Conservation (phyloP, 78 protist species). For the Cavenderia fasciculata region DNA sequence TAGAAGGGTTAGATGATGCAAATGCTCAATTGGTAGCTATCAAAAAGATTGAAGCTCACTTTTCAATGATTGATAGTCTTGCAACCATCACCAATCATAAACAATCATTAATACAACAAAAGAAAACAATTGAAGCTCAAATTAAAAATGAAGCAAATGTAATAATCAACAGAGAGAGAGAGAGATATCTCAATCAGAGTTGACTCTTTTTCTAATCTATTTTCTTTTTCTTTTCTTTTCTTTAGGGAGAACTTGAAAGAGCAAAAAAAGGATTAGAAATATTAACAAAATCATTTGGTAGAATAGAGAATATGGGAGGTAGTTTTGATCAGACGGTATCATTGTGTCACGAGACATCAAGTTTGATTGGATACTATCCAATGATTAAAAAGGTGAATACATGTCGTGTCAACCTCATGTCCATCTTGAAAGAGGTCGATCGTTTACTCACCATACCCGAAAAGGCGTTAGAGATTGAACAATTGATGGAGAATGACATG, state of each 20-base stretch:
- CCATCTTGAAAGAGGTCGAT: constrained; percentile 61
- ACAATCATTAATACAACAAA: constrained; percentile 63
- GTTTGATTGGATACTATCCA: constrained; percentile 64
- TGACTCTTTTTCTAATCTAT: no score
- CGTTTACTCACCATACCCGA: constrained; percentile 67
- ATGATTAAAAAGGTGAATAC: constrained; percentile 68
- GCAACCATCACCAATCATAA: constrained; percentile 72
- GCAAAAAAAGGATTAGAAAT: constrained; percentile 75
- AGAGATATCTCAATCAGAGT: no score
- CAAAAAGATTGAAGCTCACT: constrained; percentile 61
- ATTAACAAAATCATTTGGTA: constrained; percentile 55
- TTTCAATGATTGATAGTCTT: constrained; percentile 55
- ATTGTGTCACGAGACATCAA: constrained; percentile 45
- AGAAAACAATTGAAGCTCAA: constrained; percentile 74
- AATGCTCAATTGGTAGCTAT: constrained; percentile 54
- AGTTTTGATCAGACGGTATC: constrained; percentile 24
- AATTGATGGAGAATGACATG: constrained; percentile 30
- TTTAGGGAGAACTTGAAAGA: constrained; percentile 60
- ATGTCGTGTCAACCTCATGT: constrained; percentile 20
- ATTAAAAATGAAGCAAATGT: constrained; percentile 72
- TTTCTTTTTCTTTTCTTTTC: not conserved
- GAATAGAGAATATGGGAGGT: constrained; percentile 41
- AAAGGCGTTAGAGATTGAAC: constrained; percentile 66
- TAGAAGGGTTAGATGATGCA: constrained; percentile 61
- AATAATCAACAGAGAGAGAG: no score